phyloP scores from a whole-genome alignment of 257 asterid genomes.

The Ocimum tenuiflorum region DNA sequence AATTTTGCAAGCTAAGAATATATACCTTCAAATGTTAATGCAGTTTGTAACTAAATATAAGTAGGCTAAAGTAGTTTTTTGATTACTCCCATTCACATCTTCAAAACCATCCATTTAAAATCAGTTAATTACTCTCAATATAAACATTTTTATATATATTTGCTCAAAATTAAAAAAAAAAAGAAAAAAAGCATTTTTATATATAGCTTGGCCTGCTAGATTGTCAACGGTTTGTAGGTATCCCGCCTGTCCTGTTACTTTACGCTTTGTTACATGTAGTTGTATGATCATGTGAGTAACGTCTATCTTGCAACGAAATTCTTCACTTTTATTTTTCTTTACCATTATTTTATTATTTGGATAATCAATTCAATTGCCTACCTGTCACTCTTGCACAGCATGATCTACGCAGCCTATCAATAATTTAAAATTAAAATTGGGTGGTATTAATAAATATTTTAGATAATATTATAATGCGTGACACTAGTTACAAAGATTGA shows the following conservation, averaged over 20 bases:
- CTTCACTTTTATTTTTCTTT: background rate
- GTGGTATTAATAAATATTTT: background rate
- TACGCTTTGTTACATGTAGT: constrained; percentile 31
- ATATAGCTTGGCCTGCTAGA: background rate
- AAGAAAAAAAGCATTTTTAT: too few species aligned
- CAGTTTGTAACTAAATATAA: too few species aligned
- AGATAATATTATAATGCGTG: background rate
- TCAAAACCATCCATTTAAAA: too few species aligned
- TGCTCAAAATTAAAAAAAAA: too few species aligned
- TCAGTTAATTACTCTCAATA: too few species aligned
- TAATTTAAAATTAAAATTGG: background rate
- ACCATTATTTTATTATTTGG: background rate
- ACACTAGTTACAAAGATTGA: constrained; percentile 20
- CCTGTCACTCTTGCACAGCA: constrained; percentile 23
- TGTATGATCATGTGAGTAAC: constrained; percentile 48
- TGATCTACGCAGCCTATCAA: constrained; percentile 26
- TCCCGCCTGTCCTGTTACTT: constrained; percentile 25
- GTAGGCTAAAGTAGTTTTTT: too few species aligned
- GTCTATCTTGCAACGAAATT: constrained; percentile 29
- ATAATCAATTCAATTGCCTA: constrained; percentile 19
- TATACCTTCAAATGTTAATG: too few species aligned
- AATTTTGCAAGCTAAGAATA: too few species aligned
- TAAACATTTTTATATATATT: background rate
- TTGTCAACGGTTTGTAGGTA: constrained; percentile 45
- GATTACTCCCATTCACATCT: too few species aligned